Evolutionary conservation across 192 early-diverging fungal genomes (phyloP), one percentile per base, ranked within the genome.

Genomic region (Mortierella antarctica): DNA sequence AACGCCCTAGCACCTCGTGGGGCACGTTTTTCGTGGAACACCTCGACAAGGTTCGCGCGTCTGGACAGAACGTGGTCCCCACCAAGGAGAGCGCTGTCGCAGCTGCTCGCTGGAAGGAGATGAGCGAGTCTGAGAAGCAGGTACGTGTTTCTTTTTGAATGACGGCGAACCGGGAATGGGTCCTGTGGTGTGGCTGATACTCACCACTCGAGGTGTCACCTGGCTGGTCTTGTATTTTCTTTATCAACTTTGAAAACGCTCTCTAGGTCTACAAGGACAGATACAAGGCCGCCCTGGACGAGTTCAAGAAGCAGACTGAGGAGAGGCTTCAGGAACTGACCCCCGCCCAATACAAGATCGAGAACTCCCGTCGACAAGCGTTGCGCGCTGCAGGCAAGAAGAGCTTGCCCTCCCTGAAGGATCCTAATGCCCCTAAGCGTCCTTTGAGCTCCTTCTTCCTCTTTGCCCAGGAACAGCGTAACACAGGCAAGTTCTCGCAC

Each of bases 361-460:
- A 80, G 59, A 80, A 80, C 42, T 44, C 70, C 21, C 76, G 76
- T 40, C 76, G 76, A n/a, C 57, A 49, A 20, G 76, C 76, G 4
- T 41, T 80, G 6, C 68, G 70, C 42, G 76, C 69, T 41, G 55
- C 70, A 9, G 73, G 64, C 65, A 77, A 76, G 70, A 76, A 65
- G 56, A 42, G 18, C 18, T 13, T 68, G 9, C 56, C 62, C 15
- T 23, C 63, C 2, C 67, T 70, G 18, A 83, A 73, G 62, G 82
- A 83, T 48, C 82, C 82, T 21, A 83, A 83, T 47, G 82, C 82
- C 4, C 82, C 82, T n/a, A 77, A 76, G 62, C 70, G 82, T 42
- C 82, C 82, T 50, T 18, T 71, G n/a, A 54, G 49, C 58, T 63
- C 65, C 10, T 83, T 63, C 62, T 77, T 83, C 70, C 65, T 59